These are phyloP conservation scores for Colletotrichum kahawae DNA, from an alignment of 2,329 filamentous ascomycete genomes.

Conservation along the genomic window DNA sequence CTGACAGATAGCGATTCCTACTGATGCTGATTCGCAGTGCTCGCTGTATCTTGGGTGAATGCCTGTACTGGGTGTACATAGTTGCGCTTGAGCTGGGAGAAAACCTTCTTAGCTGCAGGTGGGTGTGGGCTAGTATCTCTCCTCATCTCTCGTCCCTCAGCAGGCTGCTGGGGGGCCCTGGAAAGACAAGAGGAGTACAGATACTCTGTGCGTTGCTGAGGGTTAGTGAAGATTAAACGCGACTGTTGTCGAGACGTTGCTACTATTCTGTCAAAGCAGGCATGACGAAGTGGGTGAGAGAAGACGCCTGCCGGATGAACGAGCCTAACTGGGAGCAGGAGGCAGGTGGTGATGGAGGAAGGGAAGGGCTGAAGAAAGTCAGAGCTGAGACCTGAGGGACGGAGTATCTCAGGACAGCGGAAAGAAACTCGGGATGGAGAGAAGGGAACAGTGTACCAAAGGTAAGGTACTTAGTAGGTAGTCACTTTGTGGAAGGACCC, in stretches of 20 bases:
- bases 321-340: background rate
- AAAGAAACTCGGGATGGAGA: background rate
- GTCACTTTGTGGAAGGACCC: background rate
- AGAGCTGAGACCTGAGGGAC: background rate
- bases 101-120: constrained; percentile 9
- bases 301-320: background rate
- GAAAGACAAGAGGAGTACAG: background rate
- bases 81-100: background rate
- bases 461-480: background rate
- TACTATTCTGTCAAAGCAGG: background rate
- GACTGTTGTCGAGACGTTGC: background rate
- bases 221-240: background rate
- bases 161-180: background rate
- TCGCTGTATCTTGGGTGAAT: background rate
- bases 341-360: background rate
- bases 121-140: background rate
- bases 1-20: background rate
- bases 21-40: background rate
- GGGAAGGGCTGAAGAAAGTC: background rate
- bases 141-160: background rate
- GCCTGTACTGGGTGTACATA: background rate
- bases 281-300: background rate
- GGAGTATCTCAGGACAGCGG: background rate
- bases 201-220: background rate
- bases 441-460: background rate